A percentile compares a stretch with the other conserved stretches of the same genome.
These are phyloP conservation scores for Carallia brachiata DNA, from an alignment of 345 rosid species.

Conservation along the genomic window DNA sequence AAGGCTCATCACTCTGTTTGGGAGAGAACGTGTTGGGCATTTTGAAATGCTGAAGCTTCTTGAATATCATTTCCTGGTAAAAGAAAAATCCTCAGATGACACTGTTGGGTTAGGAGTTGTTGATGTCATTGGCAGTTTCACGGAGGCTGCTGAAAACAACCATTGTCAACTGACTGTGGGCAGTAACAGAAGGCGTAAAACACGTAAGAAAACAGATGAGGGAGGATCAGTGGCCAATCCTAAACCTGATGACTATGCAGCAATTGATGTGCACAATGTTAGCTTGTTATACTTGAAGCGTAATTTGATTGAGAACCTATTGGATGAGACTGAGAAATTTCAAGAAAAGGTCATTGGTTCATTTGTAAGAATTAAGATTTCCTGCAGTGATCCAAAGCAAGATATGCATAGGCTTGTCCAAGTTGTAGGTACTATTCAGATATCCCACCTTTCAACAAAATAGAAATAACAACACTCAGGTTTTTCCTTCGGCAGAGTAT, in stretches of 20 bases:
- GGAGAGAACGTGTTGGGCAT: constrained; percentile 62
- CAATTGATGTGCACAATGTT: constrained; percentile 80
- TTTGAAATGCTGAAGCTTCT: constrained; percentile 92
- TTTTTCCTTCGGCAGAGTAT: constrained; percentile 1
- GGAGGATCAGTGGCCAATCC: constrained; percentile 30
- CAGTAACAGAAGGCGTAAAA: constrained; percentile 52
- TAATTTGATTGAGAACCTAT: constrained; percentile 56
- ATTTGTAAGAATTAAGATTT: constrained; percentile 70
- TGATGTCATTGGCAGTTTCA: constrained; percentile 36
- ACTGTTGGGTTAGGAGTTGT: constrained; percentile 29
- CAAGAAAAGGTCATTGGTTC: constrained; percentile 81
- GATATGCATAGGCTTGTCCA: constrained; percentile 80
- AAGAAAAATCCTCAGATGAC: constrained; percentile 40
- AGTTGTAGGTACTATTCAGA: constrained; percentile 65
- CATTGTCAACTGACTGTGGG: constrained; percentile 25
- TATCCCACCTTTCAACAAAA: constrained; percentile 18
- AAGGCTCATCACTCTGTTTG: constrained; percentile 69
- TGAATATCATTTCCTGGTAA: constrained; percentile 62
- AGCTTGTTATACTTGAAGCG: constrained; percentile 71
- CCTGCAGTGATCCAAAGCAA: constrained; percentile 63
- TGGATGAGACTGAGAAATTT: constrained; percentile 64
- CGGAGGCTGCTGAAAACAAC: constrained; percentile 32
- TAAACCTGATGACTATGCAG: constrained; percentile 65
- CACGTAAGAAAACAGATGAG: constrained; percentile 49
- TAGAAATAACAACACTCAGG: constrained; percentile 8